These are phyloP conservation scores for Apiospora koreana DNA, from an alignment of 2,329 filamentous ascomycete species.

Conservation along the genomic window DNA sequence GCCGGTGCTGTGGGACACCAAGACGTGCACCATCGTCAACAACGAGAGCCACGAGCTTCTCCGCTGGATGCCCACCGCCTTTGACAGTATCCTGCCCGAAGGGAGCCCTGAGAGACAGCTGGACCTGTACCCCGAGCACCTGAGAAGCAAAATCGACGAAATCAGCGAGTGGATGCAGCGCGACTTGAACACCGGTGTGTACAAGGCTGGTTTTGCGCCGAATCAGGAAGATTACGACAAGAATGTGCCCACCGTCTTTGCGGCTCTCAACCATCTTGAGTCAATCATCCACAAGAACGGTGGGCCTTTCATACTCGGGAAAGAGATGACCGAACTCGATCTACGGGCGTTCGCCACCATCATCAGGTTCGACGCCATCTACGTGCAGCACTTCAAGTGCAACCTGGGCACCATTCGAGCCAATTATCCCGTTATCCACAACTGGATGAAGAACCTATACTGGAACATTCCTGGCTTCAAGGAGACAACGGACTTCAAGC, in stretches of 20 bases:
- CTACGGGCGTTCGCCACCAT: slow-evolving; percentile 57
- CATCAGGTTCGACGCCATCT: slow-evolving; percentile 61
- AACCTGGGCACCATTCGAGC: slow-evolving; percentile 62
- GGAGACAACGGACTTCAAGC: slow-evolving; percentile 63
- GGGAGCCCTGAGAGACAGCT: slow-evolving; percentile 37
- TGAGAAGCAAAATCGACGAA: slow-evolving; percentile 52
- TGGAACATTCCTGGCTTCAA: slow-evolving; percentile 55
- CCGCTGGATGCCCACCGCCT: slow-evolving; percentile 57
- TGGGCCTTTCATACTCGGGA: slow-evolving; percentile 58
- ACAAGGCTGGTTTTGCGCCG: slow-evolving; percentile 60
- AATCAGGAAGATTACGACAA: slow-evolving; percentile 57
- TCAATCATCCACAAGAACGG: slow-evolving; percentile 34
- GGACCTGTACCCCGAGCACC: slow-evolving; percentile 53
- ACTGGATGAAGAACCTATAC: slow-evolving; percentile 62
- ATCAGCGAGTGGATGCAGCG: slow-evolving; percentile 55
- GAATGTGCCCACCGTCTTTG: slow-evolving; percentile 56
- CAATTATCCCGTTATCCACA: slow-evolving; percentile 60
- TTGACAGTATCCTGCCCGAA: slow-evolving; percentile 48
- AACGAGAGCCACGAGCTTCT: slow-evolving; percentile 63
- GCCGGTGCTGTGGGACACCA: slow-evolving; percentile 63
- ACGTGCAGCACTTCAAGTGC: slow-evolving; percentile 68
- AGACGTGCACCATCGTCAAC: slow-evolving; percentile 56
- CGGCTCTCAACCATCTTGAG: slow-evolving; percentile 60
- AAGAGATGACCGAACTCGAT: slow-evolving; percentile 59
- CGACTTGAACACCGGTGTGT: slow-evolving; percentile 61